Conservation (phyloP, 441 rosid species). For the Syzygium malaccense region DNA sequence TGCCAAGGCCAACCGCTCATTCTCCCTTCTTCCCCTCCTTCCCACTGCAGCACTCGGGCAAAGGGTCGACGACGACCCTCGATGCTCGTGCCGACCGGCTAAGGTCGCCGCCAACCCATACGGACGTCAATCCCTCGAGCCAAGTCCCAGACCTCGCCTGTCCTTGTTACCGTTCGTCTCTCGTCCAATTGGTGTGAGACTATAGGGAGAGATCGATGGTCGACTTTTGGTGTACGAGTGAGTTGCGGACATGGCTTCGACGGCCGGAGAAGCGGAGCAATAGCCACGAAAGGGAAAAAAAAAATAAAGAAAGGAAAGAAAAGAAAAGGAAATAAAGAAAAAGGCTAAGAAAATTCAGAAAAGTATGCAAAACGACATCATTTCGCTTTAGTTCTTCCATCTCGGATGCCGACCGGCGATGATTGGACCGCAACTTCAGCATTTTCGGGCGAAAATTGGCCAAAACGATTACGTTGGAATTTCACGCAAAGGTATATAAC, state of each 20-base stretch:
- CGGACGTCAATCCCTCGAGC: background rate
- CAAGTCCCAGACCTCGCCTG: background rate
- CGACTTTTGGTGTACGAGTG: background rate
- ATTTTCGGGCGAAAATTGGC: background rate
- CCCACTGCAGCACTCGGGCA: background rate
- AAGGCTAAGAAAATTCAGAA: background rate
- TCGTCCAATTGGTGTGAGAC: background rate
- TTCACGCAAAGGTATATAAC: fast-evolving
- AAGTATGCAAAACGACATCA: background rate
- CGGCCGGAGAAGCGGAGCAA: background rate
- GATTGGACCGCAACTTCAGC: fast-evolving
- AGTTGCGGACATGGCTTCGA: background rate
- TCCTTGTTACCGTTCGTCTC: fast-evolving
- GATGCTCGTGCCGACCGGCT: background rate
- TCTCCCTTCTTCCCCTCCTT: background rate
- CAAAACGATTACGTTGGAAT: background rate
- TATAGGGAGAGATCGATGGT: background rate
- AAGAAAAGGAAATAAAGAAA: fast-evolving
- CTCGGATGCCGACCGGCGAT: background rate
- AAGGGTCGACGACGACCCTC: background rate
- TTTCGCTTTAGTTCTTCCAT: background rate
- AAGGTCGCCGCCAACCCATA: background rate
- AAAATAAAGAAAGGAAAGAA: fast-evolving
- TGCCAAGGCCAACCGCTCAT: background rate
- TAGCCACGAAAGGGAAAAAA: background rate